Evolutionary conservation across 768 basidiomycete species (phyloP), one percentile per base, ranked within the genome.

Genomic region (Xerocomellus dryophilus): DNA sequence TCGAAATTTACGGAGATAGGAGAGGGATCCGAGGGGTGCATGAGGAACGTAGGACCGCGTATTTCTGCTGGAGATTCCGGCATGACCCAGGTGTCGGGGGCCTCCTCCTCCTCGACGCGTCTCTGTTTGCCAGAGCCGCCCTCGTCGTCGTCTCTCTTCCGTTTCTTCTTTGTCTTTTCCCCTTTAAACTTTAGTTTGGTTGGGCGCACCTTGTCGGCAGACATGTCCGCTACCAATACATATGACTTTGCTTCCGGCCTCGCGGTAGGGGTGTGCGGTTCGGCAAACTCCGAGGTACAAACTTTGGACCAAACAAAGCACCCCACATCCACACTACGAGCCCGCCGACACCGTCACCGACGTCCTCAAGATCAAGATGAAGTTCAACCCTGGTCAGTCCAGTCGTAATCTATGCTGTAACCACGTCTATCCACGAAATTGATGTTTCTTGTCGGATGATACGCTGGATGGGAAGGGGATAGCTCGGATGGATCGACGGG

Each of bases 161-260:
- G 79, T 67, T 93, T 93, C 78, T 89, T 92, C 76, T 83, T 85
- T 2, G 78, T 69, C 71, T 91, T 91, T 44, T 94, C 92, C 8
- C 92, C 92, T 66, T 95, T 95, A 74, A 94, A 94, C 61, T 84
- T 90, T 58, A 94, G 84, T 65, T 86, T 91, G 12, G 81, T 82
- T 2, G 88, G 80, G 58, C 86, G 85, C 29, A 84, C 76, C 66
- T 81, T 82, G 54, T 75, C 71, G 7, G 68, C 45, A 40, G 71
- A 67, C 74, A 74, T 74, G 43, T 53, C 32, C 48, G 53, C 41
- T 43, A 40, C 35, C 18, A 47, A 46, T 46, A 17, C 54, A 46
- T 46, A 17, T 54, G 35, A 23, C 11, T 42, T 43, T 21, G 53
- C 29, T 41, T 41, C 34, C 31, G 34, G 2, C 31, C 27, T 43